A percentile compares a stretch with the other conserved stretches of the same genome.
Evolutionary conservation across 139 green algal species (phyloP).

Genomic region (Coelastrella sp.): DNA sequence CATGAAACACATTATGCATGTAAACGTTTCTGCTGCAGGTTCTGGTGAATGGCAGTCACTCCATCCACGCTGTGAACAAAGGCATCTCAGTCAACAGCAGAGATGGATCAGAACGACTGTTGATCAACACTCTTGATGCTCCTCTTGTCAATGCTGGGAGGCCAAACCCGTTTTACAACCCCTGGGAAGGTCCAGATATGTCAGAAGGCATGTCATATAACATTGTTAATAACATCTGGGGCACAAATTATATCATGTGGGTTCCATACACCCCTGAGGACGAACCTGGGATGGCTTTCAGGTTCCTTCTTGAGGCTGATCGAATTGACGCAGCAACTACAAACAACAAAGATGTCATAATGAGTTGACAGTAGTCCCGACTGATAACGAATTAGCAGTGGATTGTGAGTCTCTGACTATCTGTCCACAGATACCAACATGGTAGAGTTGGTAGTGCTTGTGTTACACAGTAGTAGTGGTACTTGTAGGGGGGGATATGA

Average conservation of each 20-base stretch:
- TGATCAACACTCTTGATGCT: constrained; percentile 57
- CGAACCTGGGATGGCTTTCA: constrained; percentile 62
- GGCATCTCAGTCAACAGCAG: constrained; percentile 54
- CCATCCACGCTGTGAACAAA: constrained; percentile 62
- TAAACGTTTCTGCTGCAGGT: constrained; percentile 20
- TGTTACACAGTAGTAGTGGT: too few relatives aligned
- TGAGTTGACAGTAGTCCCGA: neutral
- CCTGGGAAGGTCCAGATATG: constrained; percentile 55
- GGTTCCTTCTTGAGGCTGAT: constrained; percentile 58
- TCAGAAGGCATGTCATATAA: constrained; percentile 56
- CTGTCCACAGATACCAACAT: neutral
- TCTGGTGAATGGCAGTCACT: constrained; percentile 69
- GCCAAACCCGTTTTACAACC: constrained; percentile 56
- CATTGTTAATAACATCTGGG: constrained; percentile 67
- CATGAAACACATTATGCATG: too few relatives aligned
- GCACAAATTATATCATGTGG: constrained; percentile 63
- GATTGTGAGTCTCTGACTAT: too few relatives aligned
- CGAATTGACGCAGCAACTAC: neutral
- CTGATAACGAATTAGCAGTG: too few relatives aligned
- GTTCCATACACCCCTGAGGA: constrained; percentile 48
- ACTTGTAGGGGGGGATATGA: too few relatives aligned
- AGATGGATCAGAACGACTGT: constrained; percentile 7
- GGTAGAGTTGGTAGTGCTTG: too few relatives aligned
- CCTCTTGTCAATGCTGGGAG: constrained; percentile 57
- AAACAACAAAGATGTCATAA: neutral